Percentiles rank a stretch among this genome's conserved stretches.
Evolutionary conservation across 1,284 basidiomycete species (phyloP).

Genomic region (Abortiporus biennis): DNA sequence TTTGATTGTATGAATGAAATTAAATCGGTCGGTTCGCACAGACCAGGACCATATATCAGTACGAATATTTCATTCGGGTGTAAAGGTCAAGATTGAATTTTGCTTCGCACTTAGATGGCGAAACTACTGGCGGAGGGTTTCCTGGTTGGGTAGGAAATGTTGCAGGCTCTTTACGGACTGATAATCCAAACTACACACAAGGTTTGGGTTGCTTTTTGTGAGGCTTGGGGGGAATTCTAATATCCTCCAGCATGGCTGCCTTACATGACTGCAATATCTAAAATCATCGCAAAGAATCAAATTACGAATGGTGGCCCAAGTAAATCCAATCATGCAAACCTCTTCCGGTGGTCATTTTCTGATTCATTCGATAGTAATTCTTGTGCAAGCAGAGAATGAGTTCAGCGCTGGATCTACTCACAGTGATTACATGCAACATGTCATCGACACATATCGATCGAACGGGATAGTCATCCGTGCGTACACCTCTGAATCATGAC

Average conservation of each 20-base stretch:
- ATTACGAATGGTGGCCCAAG: constrained; percentile 46
- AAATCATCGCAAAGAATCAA: constrained; percentile 45
- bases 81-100: neutral
- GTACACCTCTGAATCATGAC: constrained; percentile 13
- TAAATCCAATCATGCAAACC: constrained; percentile 14
- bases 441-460: constrained; percentile 38
- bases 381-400: constrained; percentile 57
- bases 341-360: neutral
- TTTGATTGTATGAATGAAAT: neutral
- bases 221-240: constrained; percentile 19
- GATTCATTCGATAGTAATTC: constrained; percentile 32
- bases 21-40: constrained; percentile 14
- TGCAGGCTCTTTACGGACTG: constrained; percentile 40
- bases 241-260: constrained; percentile 39
- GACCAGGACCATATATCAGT: constrained; percentile 49
- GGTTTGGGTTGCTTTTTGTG: constrained; percentile 18
- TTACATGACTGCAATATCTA: constrained; percentile 44
- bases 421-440: constrained; percentile 43
- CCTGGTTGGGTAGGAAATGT: constrained; percentile 48
- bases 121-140: constrained; percentile 53
- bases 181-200: constrained; percentile 40
- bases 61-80: constrained; percentile 8
- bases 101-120: constrained; percentile 31
- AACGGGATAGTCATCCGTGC: constrained; percentile 43
- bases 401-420: constrained; percentile 36